A percentile compares a stretch with the other conserved stretches of the same genome.
Conservation (phyloP, 257 asterid species). For the Avicennia marina region DNA sequence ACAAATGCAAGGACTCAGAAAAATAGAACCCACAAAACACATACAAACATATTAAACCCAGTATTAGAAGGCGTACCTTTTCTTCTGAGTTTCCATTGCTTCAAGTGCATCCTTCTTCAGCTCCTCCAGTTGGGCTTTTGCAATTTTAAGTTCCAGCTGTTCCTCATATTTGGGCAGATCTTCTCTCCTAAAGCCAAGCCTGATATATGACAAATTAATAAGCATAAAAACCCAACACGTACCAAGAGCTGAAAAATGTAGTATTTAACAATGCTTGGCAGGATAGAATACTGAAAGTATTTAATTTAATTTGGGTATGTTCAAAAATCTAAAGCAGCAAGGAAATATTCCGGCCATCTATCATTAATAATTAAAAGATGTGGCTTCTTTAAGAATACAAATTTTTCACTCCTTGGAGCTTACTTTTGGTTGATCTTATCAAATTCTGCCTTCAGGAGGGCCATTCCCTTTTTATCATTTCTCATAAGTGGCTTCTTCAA, state of each 20-base stretch:
- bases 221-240: not conserved
- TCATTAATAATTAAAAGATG: not conserved
- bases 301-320: too few species aligned
- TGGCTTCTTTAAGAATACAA: conserved; percentile 6
- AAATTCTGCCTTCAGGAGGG: conserved; percentile 67
- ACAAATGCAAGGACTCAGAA: not conserved
- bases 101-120: conserved; percentile 78
- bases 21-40: not conserved
- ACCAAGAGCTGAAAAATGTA: too few species aligned
- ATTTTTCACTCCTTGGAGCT: conserved; percentile 25
- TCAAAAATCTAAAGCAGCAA: too few species aligned
- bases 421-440: conserved; percentile 93
- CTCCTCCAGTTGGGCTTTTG: conserved; percentile 86
- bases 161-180: conserved; percentile 89
- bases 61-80: conserved; percentile 39
- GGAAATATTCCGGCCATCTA: not conserved
- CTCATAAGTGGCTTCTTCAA: conserved; percentile 81
- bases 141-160: conserved; percentile 74
- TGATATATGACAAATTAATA: conserved; percentile 21
- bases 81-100: conserved; percentile 96
- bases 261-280: too few species aligned
- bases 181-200: conserved; percentile 77
- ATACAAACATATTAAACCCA: not conserved
- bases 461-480: conserved; percentile 88
- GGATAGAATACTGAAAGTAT: too few species aligned